phyloP scores from a whole-genome alignment of 306 rosid species.

The Citrullus amarus region DNA sequence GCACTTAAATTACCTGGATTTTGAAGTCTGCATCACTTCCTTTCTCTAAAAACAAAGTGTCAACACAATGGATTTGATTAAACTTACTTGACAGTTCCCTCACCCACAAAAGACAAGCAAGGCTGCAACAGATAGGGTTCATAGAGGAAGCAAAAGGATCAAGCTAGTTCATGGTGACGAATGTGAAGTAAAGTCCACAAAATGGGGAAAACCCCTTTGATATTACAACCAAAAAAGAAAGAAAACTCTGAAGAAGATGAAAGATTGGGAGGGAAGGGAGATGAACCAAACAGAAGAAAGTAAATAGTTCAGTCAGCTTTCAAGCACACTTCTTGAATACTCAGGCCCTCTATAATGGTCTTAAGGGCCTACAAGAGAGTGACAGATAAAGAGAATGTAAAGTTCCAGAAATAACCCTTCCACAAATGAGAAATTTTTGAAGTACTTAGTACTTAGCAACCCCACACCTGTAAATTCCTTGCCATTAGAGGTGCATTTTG shows the following conservation, averaged over 20 bases:
- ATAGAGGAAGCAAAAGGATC: constrained; percentile 46
- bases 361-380: constrained; percentile 8
- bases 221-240: neutral
- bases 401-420: constrained; percentile 8
- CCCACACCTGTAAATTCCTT: neutral
- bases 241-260: neutral
- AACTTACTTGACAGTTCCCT: constrained; percentile 40
- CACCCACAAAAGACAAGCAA: constrained; percentile 52
- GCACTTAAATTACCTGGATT: constrained; percentile 59
- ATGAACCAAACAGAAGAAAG: neutral
- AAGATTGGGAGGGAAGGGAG: neutral
- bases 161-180: constrained; percentile 30
- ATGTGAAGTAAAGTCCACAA: constrained; percentile 14
- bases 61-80: constrained; percentile 15
- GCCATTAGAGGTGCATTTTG: neutral
- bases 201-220: neutral
- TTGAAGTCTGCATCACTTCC: constrained; percentile 84
- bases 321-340: constrained; percentile 4
- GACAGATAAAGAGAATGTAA: neutral
- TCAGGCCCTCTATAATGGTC: constrained; percentile 9
- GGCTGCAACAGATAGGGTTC: constrained; percentile 29
- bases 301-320: constrained; percentile 8
- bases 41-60: constrained; percentile 7
- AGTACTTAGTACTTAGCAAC: neutral
- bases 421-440: neutral